Conservation (phyloP, 768 basidiomycete species). For the Roridomyces roridus region DNA sequence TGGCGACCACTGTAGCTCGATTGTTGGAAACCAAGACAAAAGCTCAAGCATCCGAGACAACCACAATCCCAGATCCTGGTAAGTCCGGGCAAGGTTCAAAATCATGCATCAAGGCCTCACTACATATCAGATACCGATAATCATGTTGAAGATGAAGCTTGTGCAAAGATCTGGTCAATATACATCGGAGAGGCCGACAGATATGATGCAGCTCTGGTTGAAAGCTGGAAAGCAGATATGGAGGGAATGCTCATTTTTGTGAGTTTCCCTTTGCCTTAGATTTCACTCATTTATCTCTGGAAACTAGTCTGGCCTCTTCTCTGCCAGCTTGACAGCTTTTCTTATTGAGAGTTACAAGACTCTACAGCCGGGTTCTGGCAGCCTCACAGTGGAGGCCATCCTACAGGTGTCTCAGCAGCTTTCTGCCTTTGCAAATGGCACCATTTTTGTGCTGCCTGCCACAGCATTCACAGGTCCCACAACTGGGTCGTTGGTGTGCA, state of each 20-base stretch:
- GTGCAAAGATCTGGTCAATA: slow-evolving; percentile 5
- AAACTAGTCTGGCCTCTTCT: slow-evolving; percentile 19
- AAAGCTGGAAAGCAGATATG: slow-evolving; percentile 7
- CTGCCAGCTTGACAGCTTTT: slow-evolving; percentile 14
- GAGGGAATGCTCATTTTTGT: too few relatives aligned
- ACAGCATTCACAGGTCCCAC: background rate
- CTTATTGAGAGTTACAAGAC: slow-evolving; percentile 12
- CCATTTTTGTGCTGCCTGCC: background rate
- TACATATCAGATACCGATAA: too few relatives aligned
- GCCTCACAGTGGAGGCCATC: background rate
- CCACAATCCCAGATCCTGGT: too few relatives aligned
- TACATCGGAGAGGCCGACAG: slow-evolving; percentile 5
- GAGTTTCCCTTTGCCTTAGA: too few relatives aligned
- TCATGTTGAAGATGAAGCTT: too few relatives aligned
- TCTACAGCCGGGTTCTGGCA: background rate
- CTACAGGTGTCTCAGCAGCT: background rate
- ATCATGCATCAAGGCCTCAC: too few relatives aligned
- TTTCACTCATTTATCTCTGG: too few relatives aligned
- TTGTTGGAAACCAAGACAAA: too few relatives aligned
- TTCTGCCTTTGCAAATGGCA: background rate
- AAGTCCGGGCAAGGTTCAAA: too few relatives aligned
- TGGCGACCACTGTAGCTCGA: too few relatives aligned
- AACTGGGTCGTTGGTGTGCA: background rate
- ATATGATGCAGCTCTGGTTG: slow-evolving; percentile 9
- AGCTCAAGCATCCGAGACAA: too few relatives aligned